These are phyloP conservation scores for Otatea glauca DNA, from an alignment of 176 grass and related monocot species.

Conservation along the genomic window DNA sequence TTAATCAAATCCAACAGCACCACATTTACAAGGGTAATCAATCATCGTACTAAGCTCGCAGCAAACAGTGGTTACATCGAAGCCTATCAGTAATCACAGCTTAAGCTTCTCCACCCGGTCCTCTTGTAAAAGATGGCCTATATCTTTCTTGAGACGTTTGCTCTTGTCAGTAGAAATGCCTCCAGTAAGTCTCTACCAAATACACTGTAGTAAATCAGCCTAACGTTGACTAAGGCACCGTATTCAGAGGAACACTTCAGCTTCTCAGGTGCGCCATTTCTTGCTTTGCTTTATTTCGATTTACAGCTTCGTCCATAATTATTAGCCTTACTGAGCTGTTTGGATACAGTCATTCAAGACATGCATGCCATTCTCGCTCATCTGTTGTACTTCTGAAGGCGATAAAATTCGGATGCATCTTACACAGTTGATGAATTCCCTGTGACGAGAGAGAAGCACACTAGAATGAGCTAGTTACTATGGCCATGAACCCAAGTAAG, in stretches of 20 bases:
- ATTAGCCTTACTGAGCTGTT: constrained; percentile 34
- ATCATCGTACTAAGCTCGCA: neutral
- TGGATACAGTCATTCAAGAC: constrained; percentile 73
- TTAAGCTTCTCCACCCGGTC: neutral
- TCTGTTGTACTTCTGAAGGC: constrained; percentile 87
- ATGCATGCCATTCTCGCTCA: constrained; percentile 82
- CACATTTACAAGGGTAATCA: constrained; percentile 1
- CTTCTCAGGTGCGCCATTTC: neutral
- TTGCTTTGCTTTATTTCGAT: constrained; percentile 6
- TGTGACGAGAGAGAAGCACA: constrained; percentile 25
- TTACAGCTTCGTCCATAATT: constrained; percentile 1
- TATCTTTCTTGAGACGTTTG: neutral
- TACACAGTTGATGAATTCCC: constrained; percentile 93
- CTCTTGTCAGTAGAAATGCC: neutral
- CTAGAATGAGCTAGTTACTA: neutral
- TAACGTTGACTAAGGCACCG: constrained; percentile 2
- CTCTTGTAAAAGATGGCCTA: neutral
- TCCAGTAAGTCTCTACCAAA: constrained; percentile 29
- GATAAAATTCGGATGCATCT: constrained; percentile 91
- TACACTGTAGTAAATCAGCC: neutral
- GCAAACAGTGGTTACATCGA: neutral
- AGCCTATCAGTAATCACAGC: constrained; percentile 3
- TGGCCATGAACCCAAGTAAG: neutral
- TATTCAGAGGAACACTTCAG: constrained; percentile 23
- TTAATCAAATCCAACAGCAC: neutral